Conservation (phyloP, 108 stramenopile genomes). For the Fragilaria crotonensis region DNA sequence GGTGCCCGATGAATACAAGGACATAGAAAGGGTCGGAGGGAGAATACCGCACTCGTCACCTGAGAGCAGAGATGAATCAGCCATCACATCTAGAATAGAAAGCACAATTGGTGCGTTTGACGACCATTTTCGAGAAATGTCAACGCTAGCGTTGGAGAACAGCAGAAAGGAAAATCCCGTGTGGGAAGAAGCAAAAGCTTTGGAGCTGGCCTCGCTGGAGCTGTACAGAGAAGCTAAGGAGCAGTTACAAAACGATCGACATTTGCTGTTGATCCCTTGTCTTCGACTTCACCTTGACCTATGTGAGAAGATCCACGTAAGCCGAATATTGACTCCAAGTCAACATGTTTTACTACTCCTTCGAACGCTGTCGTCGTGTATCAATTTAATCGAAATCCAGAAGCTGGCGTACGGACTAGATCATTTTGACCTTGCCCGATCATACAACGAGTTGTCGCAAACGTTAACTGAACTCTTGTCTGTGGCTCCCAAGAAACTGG, state of each 20-base stretch:
- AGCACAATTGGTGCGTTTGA: conserved; percentile 50
- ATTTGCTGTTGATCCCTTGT: conserved; percentile 61
- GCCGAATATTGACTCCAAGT: conserved; percentile 3
- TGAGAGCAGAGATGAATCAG: conserved; percentile 18
- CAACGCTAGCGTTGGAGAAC: conserved; percentile 6
- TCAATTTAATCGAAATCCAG: conserved; percentile 25
- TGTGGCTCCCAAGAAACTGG: conserved; percentile 37
- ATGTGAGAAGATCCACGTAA: conserved; percentile 31
- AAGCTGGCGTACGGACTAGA: conserved; percentile 17
- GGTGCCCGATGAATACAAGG: conserved; percentile 1
- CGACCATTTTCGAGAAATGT: conserved; percentile 36
- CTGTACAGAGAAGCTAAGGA: conserved; percentile 37
- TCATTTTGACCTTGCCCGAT: conserved; percentile 39
- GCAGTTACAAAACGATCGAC: conserved; percentile 39
- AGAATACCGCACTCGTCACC: conserved; percentile 44
- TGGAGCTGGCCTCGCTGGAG: conserved; percentile 52
- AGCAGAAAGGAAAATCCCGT: neutral
- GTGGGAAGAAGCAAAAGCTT: conserved; percentile 39
- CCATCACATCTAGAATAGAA: conserved; percentile 54
- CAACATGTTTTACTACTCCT: conserved; percentile 29
- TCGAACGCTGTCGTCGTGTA: conserved; percentile 35
- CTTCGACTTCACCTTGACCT: conserved; percentile 48
- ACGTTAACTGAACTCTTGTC: conserved; percentile 52
- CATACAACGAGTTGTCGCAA: conserved; percentile 31
- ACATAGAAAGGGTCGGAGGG: conserved; percentile 43